phyloP scores from a whole-genome alignment of 148 eudicot species.

The Vaccinium corymbosum region DNA sequence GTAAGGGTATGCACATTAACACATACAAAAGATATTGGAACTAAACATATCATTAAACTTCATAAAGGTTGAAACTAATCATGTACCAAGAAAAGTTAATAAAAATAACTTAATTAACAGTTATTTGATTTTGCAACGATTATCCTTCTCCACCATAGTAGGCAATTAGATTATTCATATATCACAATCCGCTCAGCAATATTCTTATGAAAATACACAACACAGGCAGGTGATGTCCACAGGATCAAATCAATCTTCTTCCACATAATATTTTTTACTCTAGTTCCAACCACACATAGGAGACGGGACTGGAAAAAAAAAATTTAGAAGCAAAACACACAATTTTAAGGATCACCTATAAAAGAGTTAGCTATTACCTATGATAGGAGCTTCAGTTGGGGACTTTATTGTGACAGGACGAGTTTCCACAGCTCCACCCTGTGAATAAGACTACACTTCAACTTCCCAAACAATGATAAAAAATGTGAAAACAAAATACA shows the following conservation, averaged over 20 bases:
- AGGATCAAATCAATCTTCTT: background rate
- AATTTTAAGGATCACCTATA: background rate
- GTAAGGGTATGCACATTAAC: background rate
- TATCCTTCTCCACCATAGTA: background rate
- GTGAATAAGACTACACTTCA: background rate
- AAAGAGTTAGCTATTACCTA: background rate
- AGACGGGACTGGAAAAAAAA: background rate
- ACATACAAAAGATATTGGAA: background rate
- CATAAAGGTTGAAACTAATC: background rate
- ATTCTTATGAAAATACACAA: background rate
- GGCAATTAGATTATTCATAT: background rate
- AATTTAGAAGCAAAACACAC: background rate
- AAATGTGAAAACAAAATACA: background rate
- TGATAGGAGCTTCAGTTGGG: background rate
- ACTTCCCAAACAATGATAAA: background rate
- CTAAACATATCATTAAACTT: background rate
- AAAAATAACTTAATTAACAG: too few species aligned
- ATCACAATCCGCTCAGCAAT: background rate
- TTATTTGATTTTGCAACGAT: background rate
- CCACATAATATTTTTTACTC: background rate
- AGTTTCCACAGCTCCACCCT: background rate
- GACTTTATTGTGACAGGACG: background rate
- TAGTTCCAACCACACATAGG: background rate
- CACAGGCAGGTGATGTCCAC: background rate
- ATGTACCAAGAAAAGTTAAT: background rate